Conservation (phyloP, 1,284 basidiomycete species). For the Microbotryum saponariae region DNA sequence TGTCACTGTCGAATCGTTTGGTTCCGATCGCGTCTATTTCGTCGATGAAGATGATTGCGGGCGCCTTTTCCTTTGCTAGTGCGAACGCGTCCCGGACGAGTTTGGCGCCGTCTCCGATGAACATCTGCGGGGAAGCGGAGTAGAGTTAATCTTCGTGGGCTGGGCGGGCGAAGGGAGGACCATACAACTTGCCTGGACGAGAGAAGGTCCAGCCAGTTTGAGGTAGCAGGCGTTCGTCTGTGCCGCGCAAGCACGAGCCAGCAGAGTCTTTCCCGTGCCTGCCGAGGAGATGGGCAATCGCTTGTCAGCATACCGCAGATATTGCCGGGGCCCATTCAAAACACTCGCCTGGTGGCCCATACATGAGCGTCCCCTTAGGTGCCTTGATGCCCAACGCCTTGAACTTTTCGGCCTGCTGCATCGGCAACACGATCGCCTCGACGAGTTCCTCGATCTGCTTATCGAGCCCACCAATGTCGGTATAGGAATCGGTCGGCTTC, state of each 20-base stretch:
- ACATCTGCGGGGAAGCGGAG: slow-evolving; percentile 52
- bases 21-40: slow-evolving; percentile 98
- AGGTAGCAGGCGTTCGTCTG: slow-evolving; percentile 75
- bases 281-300: background rate
- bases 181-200: slow-evolving; percentile 51
- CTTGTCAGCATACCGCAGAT: background rate
- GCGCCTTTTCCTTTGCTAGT: slow-evolving; percentile 93
- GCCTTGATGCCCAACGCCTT: slow-evolving; percentile 72
- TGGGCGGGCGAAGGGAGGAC: background rate
- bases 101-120: slow-evolving; percentile 87
- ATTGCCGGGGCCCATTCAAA: background rate
- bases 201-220: slow-evolving; percentile 67
- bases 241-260: slow-evolving; percentile 68
- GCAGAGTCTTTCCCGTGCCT: slow-evolving; percentile 70
- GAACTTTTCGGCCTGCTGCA: slow-evolving; percentile 74
- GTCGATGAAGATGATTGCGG: slow-evolving; percentile 98
- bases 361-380: slow-evolving; percentile 71
- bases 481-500: slow-evolving; percentile 67
- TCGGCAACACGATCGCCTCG: slow-evolving; percentile 69
- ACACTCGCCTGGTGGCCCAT: slow-evolving; percentile 61
- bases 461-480: slow-evolving; percentile 69
- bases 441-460: slow-evolving; percentile 76
- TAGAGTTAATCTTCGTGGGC: background rate
- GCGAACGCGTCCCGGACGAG: slow-evolving; percentile 95
- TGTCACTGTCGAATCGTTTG: slow-evolving; percentile 97